A percentile compares a stretch with the other conserved stretches of the same genome.
Conservation (phyloP, 2,329 filamentous ascomycete species). For the Aureobasidium melanogenum region DNA sequence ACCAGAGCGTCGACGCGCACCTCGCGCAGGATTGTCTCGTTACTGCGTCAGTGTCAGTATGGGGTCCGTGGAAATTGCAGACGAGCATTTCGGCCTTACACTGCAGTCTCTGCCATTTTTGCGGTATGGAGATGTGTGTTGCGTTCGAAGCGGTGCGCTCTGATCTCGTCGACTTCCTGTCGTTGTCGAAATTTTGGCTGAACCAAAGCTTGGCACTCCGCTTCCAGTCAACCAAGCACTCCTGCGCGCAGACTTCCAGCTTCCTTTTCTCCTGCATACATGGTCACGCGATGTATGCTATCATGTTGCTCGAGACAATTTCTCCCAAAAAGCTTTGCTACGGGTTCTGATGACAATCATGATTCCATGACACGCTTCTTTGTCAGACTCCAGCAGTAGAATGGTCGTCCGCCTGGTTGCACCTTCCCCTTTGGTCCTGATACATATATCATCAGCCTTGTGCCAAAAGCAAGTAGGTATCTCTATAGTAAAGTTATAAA, state of each 20-base stretch:
- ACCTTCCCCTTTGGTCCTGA: constrained; percentile 1
- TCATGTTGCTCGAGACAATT: background rate
- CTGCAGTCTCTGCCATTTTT: constrained; percentile 15
- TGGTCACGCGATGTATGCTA: background rate
- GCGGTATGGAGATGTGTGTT: constrained; percentile 29
- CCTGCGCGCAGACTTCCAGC: background rate
- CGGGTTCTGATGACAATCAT: background rate
- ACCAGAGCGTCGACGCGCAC: constrained; percentile 18
- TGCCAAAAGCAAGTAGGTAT: background rate
- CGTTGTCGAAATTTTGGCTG: background rate
- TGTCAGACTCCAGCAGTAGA: background rate
- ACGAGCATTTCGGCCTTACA: background rate
- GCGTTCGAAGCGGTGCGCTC: constrained; percentile 1
- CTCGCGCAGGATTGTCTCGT: constrained; percentile 14
- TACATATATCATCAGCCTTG: background rate
- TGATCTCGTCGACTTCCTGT: background rate
- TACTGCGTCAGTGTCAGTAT: constrained; percentile 6
- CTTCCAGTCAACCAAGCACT: background rate
- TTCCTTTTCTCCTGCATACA: too few species aligned
- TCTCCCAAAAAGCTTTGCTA: background rate
- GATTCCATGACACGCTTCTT: background rate
- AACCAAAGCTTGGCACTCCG: background rate
- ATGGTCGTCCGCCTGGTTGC: background rate
- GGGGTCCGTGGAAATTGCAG: background rate
- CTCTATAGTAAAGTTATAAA: background rate